Base-by-base conservation (phyloP, 768 basidiomycete species). In the Daedaleopsis nitida region DNA sequence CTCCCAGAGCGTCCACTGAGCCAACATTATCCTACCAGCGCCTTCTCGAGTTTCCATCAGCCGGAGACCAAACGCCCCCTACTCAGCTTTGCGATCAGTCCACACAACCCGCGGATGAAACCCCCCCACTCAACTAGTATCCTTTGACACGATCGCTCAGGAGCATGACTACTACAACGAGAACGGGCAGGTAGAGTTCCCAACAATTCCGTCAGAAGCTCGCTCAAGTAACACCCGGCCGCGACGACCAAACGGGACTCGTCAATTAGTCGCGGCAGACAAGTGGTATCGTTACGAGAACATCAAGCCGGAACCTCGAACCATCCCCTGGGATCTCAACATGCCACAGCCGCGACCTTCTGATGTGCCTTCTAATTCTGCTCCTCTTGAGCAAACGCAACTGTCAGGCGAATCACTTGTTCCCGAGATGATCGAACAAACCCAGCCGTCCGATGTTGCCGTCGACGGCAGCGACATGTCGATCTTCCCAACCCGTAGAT, bases 371-470 rank as follows among this genome's bases (percentile, higher is more conserved):
- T 42, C 17, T 10, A 52, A 32, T 21, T 21, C 47, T 14, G 42
- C 5, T 13, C 37, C n/a, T 23, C 13, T 24, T 1, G 43, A 56
- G 2, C 55, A 57, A 13, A 57, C 60, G 23, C 60, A 62, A 43
- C 10, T 24, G n/a, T 23, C 52, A 3, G 54, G 55, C 24, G 39
- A 32, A 2, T 51, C 59, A 3, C 45, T 39, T 8, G 27, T 32
- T 21, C 32, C 55, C 10, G 44, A 17, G 5, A 16, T 21, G 5
- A n/a, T 52, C 16, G 44, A 52, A 8, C 64, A 69, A 34, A 72
- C 72, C 10, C 72, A 73, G 58, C 67, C 68, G 3, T 67, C 69
- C 3, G 64, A 59, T 24, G 35, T 51, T 19, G 65, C 65, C 2
- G 57, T 57, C 1, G 49, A 62, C 14, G 63, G 45, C 10, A 66